phyloP scores from a whole-genome alignment of 2,329 filamentous ascomycete species.

The Colletotrichum tropicicola region DNA sequence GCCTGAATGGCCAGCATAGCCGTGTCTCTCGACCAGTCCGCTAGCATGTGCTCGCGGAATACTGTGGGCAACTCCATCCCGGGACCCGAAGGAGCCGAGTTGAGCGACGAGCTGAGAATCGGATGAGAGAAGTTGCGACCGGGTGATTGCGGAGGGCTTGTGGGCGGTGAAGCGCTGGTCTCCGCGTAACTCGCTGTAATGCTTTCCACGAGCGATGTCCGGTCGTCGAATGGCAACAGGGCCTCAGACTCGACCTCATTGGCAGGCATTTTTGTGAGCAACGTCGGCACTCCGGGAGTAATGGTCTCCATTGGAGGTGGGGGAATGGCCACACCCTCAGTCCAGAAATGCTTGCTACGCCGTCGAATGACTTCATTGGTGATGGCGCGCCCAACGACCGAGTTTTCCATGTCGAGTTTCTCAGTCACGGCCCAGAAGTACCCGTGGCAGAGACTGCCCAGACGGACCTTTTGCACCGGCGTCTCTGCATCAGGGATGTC shows the following conservation, averaged over 20 bases:
- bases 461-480: slow-evolving; percentile 76
- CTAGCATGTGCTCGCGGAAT: slow-evolving; percentile 79
- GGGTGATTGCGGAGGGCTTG: slow-evolving; percentile 76
- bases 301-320: slow-evolving; percentile 71
- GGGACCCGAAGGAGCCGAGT: slow-evolving; percentile 46
- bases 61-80: slow-evolving; percentile 69
- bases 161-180: slow-evolving; percentile 68
- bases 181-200: slow-evolving; percentile 78
- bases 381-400: slow-evolving; percentile 74
- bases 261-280: slow-evolving; percentile 55
- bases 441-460: slow-evolving; percentile 86
- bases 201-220: slow-evolving; percentile 75
- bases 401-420: slow-evolving; percentile 78
- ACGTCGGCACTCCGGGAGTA: slow-evolving; percentile 55
- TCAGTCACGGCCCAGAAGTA: slow-evolving; percentile 86
- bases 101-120: slow-evolving; percentile 61
- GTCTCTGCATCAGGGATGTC: slow-evolving; percentile 76
- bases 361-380: slow-evolving; percentile 80
- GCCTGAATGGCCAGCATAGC: slow-evolving; percentile 76
- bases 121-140: slow-evolving; percentile 71
- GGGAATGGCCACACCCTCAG: slow-evolving; percentile 77
- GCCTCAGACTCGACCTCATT: slow-evolving; percentile 69
- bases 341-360: slow-evolving; percentile 80
- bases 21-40: slow-evolving; percentile 81
- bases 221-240: slow-evolving; percentile 79